Evolutionary conservation across 1,284 basidiomycete genomes (phyloP).

Genomic region (Fomes fomentarius): DNA sequence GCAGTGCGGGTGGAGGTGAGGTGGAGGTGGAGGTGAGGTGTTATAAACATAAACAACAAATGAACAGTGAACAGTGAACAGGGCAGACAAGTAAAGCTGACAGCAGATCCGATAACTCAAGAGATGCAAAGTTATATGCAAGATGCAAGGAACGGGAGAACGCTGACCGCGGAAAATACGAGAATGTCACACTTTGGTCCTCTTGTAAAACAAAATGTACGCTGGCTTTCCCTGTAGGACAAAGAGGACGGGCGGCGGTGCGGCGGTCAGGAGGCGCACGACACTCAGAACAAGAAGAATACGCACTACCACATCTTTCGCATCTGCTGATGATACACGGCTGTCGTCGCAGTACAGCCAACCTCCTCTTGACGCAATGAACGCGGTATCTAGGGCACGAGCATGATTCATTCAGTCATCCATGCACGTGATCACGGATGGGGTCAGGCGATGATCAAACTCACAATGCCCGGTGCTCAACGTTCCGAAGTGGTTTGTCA

Average conservation of each 20-base stretch:
- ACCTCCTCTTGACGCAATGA: constrained; percentile 74
- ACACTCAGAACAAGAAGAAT: too few species aligned
- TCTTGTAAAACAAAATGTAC: constrained; percentile 88
- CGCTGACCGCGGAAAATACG: background rate
- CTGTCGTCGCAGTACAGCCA: constrained; percentile 93
- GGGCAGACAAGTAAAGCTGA: constrained; percentile 32
- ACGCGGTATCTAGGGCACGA: constrained; percentile 76
- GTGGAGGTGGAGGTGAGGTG: too few species aligned
- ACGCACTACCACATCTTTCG: constrained; percentile 86
- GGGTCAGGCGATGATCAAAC: too few species aligned
- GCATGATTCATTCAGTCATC: too few species aligned
- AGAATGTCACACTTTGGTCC: constrained; percentile 55
- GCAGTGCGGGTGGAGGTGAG: background rate
- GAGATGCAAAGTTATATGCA: constrained; percentile 31
- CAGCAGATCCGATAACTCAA: constrained; percentile 34
- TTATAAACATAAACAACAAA: too few species aligned
- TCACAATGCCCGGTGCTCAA: constrained; percentile 91
- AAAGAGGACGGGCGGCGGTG: constrained; percentile 10
- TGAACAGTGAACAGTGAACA: background rate
- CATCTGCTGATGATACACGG: constrained; percentile 67
- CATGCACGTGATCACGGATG: too few species aligned
- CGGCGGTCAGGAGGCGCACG: background rate
- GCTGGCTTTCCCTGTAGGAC: constrained; percentile 74
- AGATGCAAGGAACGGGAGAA: constrained; percentile 10
- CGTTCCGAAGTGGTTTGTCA: constrained; percentile 92